These are phyloP conservation scores for Dactylellina leptospora DNA, from an alignment of 2,329 filamentous ascomycete genomes.

Conservation along the genomic window DNA sequence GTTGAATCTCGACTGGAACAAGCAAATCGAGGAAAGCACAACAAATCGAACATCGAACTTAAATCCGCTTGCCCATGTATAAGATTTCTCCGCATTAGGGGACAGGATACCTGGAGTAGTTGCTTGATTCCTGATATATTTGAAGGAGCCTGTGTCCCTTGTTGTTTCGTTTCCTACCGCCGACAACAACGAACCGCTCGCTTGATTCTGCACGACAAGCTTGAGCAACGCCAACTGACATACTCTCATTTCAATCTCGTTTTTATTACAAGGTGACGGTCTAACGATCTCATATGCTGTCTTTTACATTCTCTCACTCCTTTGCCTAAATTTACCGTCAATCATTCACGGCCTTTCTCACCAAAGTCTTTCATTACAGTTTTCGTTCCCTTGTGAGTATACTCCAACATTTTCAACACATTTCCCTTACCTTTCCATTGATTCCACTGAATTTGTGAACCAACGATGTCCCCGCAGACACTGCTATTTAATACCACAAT, in stretches of 20 bases:
- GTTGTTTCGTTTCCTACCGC: constrained; percentile 16
- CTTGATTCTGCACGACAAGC: background rate
- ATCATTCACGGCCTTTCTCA: too few relatives aligned
- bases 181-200: background rate
- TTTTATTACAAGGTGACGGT: background rate
- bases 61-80: too few relatives aligned
- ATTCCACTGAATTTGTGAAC: background rate
- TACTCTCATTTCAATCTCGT: constrained; percentile 23
- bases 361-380: background rate
- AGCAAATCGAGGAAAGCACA: constrained; percentile 8
- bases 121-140: background rate
- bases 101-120: too few relatives aligned
- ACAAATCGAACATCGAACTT: too few relatives aligned
- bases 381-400: background rate
- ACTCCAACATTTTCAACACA: constrained; percentile 15
- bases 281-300: background rate
- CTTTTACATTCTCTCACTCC: background rate
- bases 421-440: background rate
- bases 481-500: too few relatives aligned
- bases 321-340: background rate
- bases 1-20: constrained; percentile 7
- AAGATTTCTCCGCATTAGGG: too few relatives aligned
- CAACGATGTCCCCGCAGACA: background rate
- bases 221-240: constrained; percentile 21
- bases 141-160: background rate